Conservation (phyloP, 352 stramenopile species). For the Phytopythium delawarense region DNA sequence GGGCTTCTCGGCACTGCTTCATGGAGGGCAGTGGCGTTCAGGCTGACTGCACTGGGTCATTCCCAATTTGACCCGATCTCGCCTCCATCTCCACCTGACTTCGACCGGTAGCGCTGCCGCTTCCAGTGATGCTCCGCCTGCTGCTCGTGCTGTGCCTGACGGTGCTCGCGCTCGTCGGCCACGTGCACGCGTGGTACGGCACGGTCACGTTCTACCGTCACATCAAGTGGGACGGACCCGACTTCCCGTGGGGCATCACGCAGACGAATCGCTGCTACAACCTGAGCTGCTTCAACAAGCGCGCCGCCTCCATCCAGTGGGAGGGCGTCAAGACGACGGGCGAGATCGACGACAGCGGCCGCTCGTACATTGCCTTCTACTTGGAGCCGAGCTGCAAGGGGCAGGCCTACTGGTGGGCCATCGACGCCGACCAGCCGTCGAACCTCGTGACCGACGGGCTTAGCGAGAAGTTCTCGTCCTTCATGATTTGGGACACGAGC, state of each 20-base stretch:
- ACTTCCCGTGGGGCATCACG: conserved; percentile 9
- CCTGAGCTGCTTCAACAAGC: conserved; percentile 23
- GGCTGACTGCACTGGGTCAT: background rate
- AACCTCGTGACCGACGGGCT: conserved; percentile 15
- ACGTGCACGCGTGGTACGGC: conserved; percentile 14
- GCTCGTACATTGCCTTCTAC: conserved; percentile 20
- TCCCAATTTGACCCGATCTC: background rate
- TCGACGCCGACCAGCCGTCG: conserved; percentile 9
- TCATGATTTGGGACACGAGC: conserved; percentile 23
- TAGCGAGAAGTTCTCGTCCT: conserved; percentile 24
- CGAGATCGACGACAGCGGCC: conserved; percentile 2
- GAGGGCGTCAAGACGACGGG: conserved; percentile 2
- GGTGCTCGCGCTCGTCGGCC: conserved; percentile 5
- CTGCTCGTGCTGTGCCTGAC: background rate
- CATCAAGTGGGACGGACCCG: conserved; percentile 6
- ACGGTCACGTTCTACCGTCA: conserved; percentile 17
- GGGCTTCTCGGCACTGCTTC: no score
- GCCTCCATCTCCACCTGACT: background rate
- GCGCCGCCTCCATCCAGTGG: conserved; percentile 12
- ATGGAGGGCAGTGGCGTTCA: no score
- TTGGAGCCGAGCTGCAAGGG: conserved; percentile 15
- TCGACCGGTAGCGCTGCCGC: background rate
- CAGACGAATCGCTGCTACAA: conserved; percentile 17
- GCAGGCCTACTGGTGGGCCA: background rate
- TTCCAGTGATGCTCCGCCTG: background rate